phyloP scores from a whole-genome alignment of 2,329 filamentous ascomycete genomes.

The Fusarium sp. region DNA sequence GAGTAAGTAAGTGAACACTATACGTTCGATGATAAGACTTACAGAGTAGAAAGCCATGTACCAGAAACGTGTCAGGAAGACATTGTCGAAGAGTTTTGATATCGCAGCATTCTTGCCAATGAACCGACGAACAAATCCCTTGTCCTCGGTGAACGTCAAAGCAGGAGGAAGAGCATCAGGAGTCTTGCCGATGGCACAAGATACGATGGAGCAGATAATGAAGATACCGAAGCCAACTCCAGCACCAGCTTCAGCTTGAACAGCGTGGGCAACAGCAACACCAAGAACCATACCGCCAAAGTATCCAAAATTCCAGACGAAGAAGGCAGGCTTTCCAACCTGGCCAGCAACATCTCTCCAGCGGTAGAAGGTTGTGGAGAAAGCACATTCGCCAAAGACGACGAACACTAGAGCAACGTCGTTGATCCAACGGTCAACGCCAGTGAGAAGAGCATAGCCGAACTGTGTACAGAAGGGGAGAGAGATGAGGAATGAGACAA shows the following conservation, averaged over 20 bases:
- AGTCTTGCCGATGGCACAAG: conserved; percentile 55
- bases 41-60: conserved; percentile 68
- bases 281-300: conserved; percentile 65
- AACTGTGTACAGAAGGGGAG: conserved; percentile 68
- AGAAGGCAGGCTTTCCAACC: conserved; percentile 56
- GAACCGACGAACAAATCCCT: conserved; percentile 51
- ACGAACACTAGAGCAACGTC: conserved; percentile 66
- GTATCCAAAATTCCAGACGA: conserved; percentile 62
- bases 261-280: conserved; percentile 60
- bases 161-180: conserved; percentile 54
- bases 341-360: conserved; percentile 60
- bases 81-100: conserved; percentile 51
- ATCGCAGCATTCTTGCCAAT: conserved; percentile 18
- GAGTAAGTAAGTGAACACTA: conserved; percentile 1
- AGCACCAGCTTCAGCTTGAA: conserved; percentile 58
- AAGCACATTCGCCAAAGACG: conserved; percentile 63
- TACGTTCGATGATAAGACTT: conserved; percentile 37
- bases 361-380: conserved; percentile 64
- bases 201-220: conserved; percentile 52
- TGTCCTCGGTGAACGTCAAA: conserved; percentile 55
- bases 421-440: conserved; percentile 67
- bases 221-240: conserved; percentile 65
- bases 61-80: conserved; percentile 58
- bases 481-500: conserved; percentile 64
- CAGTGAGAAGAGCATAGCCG: conserved; percentile 65